Conservation (phyloP, 331 rosid genomes). For the Rhamnella rubrinervis region DNA sequence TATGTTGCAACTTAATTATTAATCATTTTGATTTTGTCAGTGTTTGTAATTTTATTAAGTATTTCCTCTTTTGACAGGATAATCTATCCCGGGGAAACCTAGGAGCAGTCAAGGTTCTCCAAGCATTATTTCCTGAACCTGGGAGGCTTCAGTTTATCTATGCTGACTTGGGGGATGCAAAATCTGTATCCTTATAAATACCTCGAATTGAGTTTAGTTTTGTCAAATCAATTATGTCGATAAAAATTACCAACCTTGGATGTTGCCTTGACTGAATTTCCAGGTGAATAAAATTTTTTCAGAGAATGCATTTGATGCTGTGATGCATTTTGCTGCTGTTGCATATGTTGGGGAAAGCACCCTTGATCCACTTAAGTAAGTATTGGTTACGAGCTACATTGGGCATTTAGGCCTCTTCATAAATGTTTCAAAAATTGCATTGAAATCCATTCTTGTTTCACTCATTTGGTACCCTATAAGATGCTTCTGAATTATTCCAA, state of each 20-base stretch:
- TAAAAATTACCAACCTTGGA: slow-evolving; percentile 16
- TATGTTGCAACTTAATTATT: too few species aligned
- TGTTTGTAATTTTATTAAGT: not conserved
- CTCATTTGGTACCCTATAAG: not conserved
- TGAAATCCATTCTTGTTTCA: not conserved
- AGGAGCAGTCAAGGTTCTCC: slow-evolving; percentile 91
- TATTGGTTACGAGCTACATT: slow-evolving; percentile 15
- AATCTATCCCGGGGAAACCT: slow-evolving; percentile 91
- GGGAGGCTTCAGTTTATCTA: slow-evolving; percentile 97
- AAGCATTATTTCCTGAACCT: slow-evolving; percentile 69
- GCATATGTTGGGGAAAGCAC: slow-evolving; percentile 99
- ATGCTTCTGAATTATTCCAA: not conserved
- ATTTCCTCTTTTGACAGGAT: slow-evolving; percentile 57
- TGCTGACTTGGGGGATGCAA: slow-evolving; percentile 88
- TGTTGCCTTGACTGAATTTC: slow-evolving; percentile 53
- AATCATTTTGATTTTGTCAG: too few species aligned
- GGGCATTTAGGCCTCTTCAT: not conserved
- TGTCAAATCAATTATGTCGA: not conserved
- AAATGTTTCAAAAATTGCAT: not conserved
- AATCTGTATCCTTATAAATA: slow-evolving; percentile 70
- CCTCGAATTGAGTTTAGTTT: not conserved
- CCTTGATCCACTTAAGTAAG: slow-evolving; percentile 88
- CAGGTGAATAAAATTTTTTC: slow-evolving; percentile 81
- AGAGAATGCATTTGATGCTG: slow-evolving; percentile 95
- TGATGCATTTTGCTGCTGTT: slow-evolving; percentile 96